Conservation (phyloP, 495 filamentous ascomycete species). For the Cenococcum geophilum region DNA sequence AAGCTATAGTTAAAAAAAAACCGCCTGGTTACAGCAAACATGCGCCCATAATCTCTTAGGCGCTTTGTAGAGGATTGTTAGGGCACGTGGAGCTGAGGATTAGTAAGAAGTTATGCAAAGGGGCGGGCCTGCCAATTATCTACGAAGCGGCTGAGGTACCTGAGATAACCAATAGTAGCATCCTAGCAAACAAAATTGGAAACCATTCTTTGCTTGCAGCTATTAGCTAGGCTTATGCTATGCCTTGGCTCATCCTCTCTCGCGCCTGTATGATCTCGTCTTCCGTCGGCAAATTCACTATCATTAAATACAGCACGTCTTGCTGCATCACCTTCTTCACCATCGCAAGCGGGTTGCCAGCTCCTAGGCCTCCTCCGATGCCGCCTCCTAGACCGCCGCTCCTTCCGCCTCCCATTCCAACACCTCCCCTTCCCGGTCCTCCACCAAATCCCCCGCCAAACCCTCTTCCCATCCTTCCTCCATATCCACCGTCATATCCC, state of each 20-base stretch:
- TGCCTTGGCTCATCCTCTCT: not conserved
- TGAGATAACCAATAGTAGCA: too few relatives aligned
- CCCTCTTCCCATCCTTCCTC: not conserved
- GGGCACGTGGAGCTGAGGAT: too few relatives aligned
- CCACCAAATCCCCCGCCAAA: not conserved
- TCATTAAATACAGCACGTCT: slow-evolving; percentile 35
- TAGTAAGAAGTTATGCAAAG: too few relatives aligned
- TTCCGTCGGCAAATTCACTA: slow-evolving; percentile 35
- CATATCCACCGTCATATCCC: not conserved
- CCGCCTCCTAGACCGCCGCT: not conserved
- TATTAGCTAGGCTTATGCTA: too few relatives aligned
- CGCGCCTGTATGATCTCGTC: slow-evolving; percentile 14
- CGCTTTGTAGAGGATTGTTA: too few relatives aligned
- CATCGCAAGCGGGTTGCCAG: slow-evolving; percentile 10
- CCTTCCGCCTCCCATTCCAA: not conserved
- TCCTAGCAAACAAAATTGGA: too few relatives aligned
- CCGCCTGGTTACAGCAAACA: too few relatives aligned
- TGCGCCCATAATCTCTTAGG: too few relatives aligned
- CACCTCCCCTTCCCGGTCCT: not conserved
- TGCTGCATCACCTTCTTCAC: slow-evolving; percentile 31
- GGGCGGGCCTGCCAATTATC: too few relatives aligned
- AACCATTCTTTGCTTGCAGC: too few relatives aligned
- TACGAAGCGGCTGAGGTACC: too few relatives aligned
- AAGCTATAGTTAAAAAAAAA: too few relatives aligned
- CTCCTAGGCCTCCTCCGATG: not conserved